Conservation (phyloP, 441 rosid species). For the Adansonia rubrostipa region DNA sequence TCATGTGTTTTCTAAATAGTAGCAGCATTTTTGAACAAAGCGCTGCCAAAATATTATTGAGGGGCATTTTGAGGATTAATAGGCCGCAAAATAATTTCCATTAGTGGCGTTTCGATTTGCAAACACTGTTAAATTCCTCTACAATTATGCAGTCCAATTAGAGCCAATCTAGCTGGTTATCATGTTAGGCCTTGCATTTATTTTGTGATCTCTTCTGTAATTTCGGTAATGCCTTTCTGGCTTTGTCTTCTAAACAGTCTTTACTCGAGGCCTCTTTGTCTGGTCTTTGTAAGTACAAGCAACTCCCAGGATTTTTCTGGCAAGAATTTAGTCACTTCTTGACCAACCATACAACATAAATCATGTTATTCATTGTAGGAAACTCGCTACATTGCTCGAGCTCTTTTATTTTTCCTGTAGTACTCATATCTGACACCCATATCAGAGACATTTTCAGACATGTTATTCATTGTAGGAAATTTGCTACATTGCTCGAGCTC, state of each 20-base stretch:
- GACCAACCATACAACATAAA: neutral
- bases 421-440: too few relatives aligned
- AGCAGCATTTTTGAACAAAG: too few relatives aligned
- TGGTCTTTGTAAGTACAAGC: neutral
- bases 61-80: too few relatives aligned
- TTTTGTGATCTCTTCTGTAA: neutral
- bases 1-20: too few relatives aligned
- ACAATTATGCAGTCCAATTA: neutral
- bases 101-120: too few relatives aligned
- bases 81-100: too few relatives aligned
- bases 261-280: neutral
- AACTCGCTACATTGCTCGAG: too few relatives aligned
- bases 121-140: too few relatives aligned
- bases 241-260: neutral
- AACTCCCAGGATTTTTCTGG: neutral
- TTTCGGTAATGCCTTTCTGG: slow-evolving; percentile 15
- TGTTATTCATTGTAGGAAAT: neutral
- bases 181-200: slow-evolving; percentile 8
- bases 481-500: too few relatives aligned
- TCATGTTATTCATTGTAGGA: neutral
- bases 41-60: too few relatives aligned
- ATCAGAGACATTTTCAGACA: too few relatives aligned
- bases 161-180: neutral
- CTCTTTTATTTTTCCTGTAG: too few relatives aligned
- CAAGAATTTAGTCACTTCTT: neutral